These are phyloP conservation scores for Collybia mongolica DNA, from an alignment of 768 basidiomycete species.

Conservation along the genomic window DNA sequence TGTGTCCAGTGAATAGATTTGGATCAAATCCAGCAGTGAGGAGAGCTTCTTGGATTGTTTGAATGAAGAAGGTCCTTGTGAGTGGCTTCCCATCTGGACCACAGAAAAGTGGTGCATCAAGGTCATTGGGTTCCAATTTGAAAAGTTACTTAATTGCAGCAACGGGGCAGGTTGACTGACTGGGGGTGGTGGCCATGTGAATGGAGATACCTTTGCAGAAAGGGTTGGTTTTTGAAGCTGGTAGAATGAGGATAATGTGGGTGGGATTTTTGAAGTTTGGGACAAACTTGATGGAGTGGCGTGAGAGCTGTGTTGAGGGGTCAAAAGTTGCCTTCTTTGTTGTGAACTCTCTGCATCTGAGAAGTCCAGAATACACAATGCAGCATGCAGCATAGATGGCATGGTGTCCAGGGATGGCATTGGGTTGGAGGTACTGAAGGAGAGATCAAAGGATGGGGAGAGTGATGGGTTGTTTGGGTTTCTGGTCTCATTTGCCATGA, in stretches of 20 bases:
- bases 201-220: conserved; percentile 19
- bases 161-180: conserved; percentile 12
- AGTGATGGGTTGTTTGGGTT: conserved; percentile 22
- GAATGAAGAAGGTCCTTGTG: conserved; percentile 13
- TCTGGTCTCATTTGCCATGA: conserved; percentile 22
- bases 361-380: conserved; percentile 16
- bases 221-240: conserved; percentile 35
- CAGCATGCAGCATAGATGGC: conserved; percentile 15
- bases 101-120: conserved; percentile 14
- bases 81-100: conserved; percentile 7
- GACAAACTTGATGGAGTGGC: conserved; percentile 21
- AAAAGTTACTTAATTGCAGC: conserved; percentile 10
- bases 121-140: background rate
- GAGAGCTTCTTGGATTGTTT: conserved; percentile 6
- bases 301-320: conserved; percentile 15
- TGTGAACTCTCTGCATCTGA: background rate
- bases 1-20: conserved; percentile 21
- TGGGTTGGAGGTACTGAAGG: background rate
- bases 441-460: conserved; percentile 18
- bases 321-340: conserved; percentile 1
- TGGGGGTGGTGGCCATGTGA: conserved; percentile 17
- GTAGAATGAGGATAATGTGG: conserved; percentile 23
- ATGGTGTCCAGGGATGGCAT: background rate
- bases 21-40: conserved; percentile 13
- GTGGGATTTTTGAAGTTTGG: conserved; percentile 20